These are phyloP conservation scores for Suillus cothurnatus DNA, from an alignment of 768 basidiomycete species.

Conservation along the genomic window DNA sequence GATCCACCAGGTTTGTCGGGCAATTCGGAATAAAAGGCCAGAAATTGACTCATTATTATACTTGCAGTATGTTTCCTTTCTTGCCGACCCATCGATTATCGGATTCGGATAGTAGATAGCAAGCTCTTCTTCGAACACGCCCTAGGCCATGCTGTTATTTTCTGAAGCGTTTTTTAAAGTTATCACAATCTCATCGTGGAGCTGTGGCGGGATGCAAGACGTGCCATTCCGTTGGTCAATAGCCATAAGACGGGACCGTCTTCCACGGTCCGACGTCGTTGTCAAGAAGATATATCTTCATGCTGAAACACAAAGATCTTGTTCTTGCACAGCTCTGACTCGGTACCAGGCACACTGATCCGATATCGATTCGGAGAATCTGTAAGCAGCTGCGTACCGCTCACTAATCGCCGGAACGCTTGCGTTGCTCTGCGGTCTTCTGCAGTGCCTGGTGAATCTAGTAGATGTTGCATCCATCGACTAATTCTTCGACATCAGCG, in stretches of 20 bases:
- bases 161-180: constrained; percentile 1
- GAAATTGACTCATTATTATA: not conserved
- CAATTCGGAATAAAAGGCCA: not conserved
- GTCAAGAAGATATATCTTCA: not conserved
- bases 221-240: not conserved
- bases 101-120: constrained; percentile 1
- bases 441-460: constrained; percentile 1
- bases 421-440: not conserved
- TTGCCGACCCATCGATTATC: constrained; percentile 7
- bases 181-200: constrained; percentile 9
- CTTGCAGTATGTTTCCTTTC: not conserved
- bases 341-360: constrained; percentile 1
- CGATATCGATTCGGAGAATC: constrained; percentile 4
- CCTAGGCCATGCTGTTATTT: constrained; percentile 1
- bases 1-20: not conserved
- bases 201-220: not conserved
- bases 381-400: not conserved
- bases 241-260: not conserved
- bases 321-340: not conserved
- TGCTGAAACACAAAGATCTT: not conserved
- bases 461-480: not conserved
- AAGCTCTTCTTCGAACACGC: constrained; percentile 3
- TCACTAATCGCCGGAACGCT: not conserved
- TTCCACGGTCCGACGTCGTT: constrained; percentile 1
- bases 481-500: not conserved